Base-by-base conservation (phyloP, 2,329 filamentous ascomycete species). In the Teratosphaeria gauchensis region DNA sequence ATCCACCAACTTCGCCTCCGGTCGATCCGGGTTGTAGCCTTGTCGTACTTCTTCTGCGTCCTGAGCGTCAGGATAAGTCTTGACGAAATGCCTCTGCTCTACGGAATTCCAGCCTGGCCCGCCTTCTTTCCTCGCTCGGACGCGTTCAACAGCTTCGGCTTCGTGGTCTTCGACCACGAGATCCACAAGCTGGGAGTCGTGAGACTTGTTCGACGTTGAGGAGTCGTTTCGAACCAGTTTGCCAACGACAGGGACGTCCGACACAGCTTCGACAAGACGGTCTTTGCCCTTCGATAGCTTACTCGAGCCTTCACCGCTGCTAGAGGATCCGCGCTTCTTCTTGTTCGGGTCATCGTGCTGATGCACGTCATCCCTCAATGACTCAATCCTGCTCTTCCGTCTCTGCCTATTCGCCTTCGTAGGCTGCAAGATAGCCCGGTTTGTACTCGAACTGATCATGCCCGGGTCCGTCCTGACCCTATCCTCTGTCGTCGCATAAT, bases 401-500 rank as follows among this genome's bases (percentile, higher is more conserved):
- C 78, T 69, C 59, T 73, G 68, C 62, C 75, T 74, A 63, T 82
- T 77, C 6, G 74, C 75, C 38, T 69, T 74, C 54, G 81, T 80
- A 42, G 83, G 79, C 64, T 84, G 79, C 48, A 82, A 68, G 55
- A 82, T 65, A 59, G 80, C 75, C 55, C 79, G 73, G 64, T 84
- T 84, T 6, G 81, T 80, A 6, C 80, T 79, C 28, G 80, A 78
- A 2, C 81, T 82, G 54, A 84, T 68, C 28, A 84, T 77, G 48
- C 71, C 72, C 9, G 82, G 82, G 53, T 78, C 74, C 54, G 74
- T 65, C 58, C 76, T 73, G 54, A 86, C 69, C 69, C 86, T 88
- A 62, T 87, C 81, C 60, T 92, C 87, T 58, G 84, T 81, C 32
- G 86, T 80, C 16, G 90, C 88, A 63, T 90, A 83, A 71, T 88